Conservation (phyloP, 129 eudicot genomes). For the Flaveria sonorensis region DNA sequence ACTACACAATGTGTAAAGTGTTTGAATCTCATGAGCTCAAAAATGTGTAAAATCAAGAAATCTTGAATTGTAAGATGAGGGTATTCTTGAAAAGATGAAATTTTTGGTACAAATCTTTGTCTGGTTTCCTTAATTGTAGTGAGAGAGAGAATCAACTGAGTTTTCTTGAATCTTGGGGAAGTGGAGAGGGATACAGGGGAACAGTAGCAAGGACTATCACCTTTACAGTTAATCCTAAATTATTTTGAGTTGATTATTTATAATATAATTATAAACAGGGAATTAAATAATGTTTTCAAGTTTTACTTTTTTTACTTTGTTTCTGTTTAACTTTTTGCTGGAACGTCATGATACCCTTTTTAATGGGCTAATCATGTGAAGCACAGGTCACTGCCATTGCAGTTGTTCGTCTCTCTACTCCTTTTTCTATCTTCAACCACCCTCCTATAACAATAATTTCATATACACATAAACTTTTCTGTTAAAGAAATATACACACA, state of each 20-base stretch:
- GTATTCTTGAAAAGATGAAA: constrained; percentile 28
- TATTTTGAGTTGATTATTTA: not conserved
- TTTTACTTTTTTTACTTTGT: constrained; percentile 10
- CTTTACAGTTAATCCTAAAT: constrained; percentile 16
- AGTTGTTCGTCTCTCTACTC: constrained; percentile 16
- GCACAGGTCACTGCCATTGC: constrained; percentile 33
- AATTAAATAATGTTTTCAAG: not conserved
- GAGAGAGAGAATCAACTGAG: constrained; percentile 13
- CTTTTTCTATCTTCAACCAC: constrained; percentile 23
- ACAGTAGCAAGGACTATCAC: constrained; percentile 23
- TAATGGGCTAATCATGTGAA: constrained; percentile 42
- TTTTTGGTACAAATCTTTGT: constrained; percentile 25
- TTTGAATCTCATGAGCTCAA: constrained; percentile 21
- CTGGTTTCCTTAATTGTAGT: constrained; percentile 21
- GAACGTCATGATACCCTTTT: constrained; percentile 35
- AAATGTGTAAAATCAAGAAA: constrained; percentile 19
- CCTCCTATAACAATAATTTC: not conserved
- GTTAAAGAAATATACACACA: too few relatives aligned
- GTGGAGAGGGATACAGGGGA: constrained; percentile 31
- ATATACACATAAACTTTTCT: too few relatives aligned
- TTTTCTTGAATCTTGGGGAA: constrained; percentile 34
- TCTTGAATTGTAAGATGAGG: constrained; percentile 29
- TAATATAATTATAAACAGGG: too few relatives aligned
- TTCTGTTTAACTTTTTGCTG: constrained; percentile 36
- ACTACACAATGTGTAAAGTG: not conserved